phyloP scores from a whole-genome alignment of 805 yeast genomes.

The Kodamaea nitidulidarum region DNA sequence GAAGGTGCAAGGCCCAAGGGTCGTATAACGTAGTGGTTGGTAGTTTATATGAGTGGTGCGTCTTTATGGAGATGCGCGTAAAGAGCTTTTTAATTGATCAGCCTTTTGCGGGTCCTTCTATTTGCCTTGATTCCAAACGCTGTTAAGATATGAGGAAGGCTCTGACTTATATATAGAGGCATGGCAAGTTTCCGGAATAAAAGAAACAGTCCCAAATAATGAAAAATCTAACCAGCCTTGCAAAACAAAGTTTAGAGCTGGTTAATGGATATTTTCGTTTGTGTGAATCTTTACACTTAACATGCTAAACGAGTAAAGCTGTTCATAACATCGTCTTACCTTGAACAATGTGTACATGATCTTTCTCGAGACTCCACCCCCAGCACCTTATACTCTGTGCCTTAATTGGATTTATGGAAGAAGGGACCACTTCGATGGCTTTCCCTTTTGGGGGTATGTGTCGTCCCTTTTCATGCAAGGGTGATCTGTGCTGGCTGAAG shows the following conservation, averaged over 20 bases:
- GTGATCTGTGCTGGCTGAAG: slow-evolving; percentile 4
- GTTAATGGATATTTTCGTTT: not conserved
- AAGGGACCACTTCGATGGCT: not conserved
- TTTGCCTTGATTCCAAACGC: not conserved
- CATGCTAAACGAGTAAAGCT: not conserved
- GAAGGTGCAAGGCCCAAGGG: too few species aligned
- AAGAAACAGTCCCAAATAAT: not conserved
- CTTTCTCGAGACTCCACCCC: too few species aligned
- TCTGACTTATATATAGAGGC: not conserved
- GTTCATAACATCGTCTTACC: too few species aligned
- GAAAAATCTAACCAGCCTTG: slow-evolving; percentile 3
- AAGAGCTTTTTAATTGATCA: not conserved
- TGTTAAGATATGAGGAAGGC: not conserved
- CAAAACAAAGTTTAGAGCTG: slow-evolving; percentile 3
- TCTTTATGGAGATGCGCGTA: not conserved
- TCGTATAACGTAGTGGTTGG: too few species aligned
- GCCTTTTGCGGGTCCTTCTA: not conserved
- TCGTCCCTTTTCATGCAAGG: slow-evolving; percentile 1
- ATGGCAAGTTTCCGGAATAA: not conserved
- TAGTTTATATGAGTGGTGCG: too few species aligned
- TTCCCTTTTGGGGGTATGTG: not conserved
- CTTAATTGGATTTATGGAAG: too few species aligned
- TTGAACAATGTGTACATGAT: too few species aligned
- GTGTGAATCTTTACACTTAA: not conserved
- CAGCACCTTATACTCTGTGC: too few species aligned